Evolutionary conservation across 1,284 basidiomycete species (phyloP).

Genomic region (Leccinum subatratum): DNA sequence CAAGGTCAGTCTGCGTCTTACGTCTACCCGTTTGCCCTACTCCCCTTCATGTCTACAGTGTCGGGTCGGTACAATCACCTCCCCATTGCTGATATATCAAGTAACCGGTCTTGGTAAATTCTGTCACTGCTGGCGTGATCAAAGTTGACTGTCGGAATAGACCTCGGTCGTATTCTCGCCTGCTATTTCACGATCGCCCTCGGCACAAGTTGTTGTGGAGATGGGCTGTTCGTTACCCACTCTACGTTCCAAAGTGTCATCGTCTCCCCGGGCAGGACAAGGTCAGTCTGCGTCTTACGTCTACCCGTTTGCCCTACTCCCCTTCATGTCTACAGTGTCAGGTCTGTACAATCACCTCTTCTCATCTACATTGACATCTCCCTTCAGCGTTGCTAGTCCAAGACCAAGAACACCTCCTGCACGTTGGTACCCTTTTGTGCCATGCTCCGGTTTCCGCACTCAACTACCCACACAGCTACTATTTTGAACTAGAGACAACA

Average conservation of each 20-base stretch:
- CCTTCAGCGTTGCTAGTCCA: conserved; percentile 69
- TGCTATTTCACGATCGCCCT: conserved; percentile 47
- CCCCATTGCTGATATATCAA: no score
- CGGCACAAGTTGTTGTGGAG: conserved; percentile 46
- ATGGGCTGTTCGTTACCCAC: conserved; percentile 50
- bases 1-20: conserved; percentile 48
- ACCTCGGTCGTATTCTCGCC: no score
- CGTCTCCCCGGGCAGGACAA: conserved; percentile 72
- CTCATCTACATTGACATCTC: conserved; percentile 12
- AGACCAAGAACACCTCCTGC: no score
- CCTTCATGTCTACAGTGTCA: conserved; percentile 49
- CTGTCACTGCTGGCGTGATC: no score
- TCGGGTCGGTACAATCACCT: conserved; percentile 46
- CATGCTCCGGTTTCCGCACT: conserved; percentile 20
- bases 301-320: conserved; percentile 13
- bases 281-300: conserved; percentile 39
- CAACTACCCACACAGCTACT: conserved; percentile 47
- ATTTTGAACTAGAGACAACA: conserved; percentile 73
- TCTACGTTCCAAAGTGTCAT: conserved; percentile 63
- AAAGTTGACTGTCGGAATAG: no score
- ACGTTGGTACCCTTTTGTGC: conserved; percentile 49
- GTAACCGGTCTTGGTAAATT: no score
- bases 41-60: conserved; percentile 41
- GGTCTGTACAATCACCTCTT: conserved; percentile 38
- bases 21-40: conserved; percentile 12